Conservation (phyloP, 1,139 yeast species). For the Suhomyces bokatorum region DNA sequence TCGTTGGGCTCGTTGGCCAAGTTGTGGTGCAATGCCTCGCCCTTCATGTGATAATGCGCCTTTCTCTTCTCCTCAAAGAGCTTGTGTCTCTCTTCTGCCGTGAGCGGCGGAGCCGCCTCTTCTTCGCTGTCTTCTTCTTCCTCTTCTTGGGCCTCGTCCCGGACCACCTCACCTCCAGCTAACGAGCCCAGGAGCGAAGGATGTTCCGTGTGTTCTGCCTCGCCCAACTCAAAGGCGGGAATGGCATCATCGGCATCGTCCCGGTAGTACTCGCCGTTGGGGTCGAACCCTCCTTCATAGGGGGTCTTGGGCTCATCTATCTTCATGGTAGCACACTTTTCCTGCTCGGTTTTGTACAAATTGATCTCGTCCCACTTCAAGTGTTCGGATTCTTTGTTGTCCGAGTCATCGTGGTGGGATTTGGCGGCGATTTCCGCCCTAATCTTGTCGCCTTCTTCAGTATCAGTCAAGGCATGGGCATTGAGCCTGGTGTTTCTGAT, state of each 20-base stretch:
- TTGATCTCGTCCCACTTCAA: conserved; percentile 77
- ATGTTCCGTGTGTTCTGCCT: conserved; percentile 35
- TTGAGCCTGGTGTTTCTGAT: conserved; percentile 45
- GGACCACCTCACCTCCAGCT: conserved; percentile 40
- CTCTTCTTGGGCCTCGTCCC: conserved; percentile 34
- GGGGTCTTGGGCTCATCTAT: conserved; percentile 98
- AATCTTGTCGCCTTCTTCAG: conserved; percentile 39
- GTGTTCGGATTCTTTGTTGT: conserved; percentile 26
- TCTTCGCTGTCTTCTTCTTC: conserved; percentile 33
- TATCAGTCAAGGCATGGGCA: conserved; percentile 35
- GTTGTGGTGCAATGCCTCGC: conserved; percentile 46
- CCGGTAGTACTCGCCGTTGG: conserved; percentile 77
- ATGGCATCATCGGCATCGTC: conserved; percentile 62
- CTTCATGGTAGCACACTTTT: conserved; percentile 72
- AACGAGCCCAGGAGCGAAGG: conserved; percentile 27
- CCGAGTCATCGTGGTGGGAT: conserved; percentile 7
- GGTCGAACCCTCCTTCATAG: conserved; percentile 89
- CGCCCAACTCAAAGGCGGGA: conserved; percentile 45
- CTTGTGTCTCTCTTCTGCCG: conserved; percentile 64
- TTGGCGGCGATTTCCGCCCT: conserved; percentile 40
- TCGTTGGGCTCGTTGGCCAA: conserved; percentile 31
- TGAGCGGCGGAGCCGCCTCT: conserved; percentile 22
- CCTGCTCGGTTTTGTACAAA: conserved; percentile 64
- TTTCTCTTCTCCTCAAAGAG: conserved; percentile 76
- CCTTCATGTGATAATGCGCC: conserved; percentile 75